These are phyloP conservation scores for Termitomyces bulborhizus DNA, from an alignment of 768 basidiomycete genomes.

Conservation along the genomic window DNA sequence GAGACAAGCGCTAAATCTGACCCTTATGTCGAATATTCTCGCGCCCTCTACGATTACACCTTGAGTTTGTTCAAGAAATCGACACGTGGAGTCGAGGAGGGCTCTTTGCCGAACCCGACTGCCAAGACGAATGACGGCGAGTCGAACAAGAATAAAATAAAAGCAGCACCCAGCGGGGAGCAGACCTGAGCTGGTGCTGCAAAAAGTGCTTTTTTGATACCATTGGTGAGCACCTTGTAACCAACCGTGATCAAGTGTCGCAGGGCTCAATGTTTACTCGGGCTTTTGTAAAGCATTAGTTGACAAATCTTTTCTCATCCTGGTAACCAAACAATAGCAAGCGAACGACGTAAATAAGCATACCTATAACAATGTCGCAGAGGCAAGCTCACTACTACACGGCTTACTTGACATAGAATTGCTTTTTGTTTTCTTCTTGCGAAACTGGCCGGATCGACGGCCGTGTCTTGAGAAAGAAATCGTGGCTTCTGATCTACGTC, in stretches of 20 bases:
- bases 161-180: background rate
- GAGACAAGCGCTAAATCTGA: constrained; percentile 21
- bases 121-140: background rate
- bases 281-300: background rate
- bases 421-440: no score
- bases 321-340: background rate
- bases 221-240: background rate
- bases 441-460: no score
- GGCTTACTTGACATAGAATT: background rate
- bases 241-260: background rate
- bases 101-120: constrained; percentile 1
- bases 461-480: no score
- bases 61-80: constrained; percentile 64
- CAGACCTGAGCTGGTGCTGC: background rate
- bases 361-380: background rate
- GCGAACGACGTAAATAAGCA: background rate
- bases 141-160: constrained; percentile 1
- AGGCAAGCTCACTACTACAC: background rate
- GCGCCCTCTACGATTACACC: constrained; percentile 62
- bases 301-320: background rate
- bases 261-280: background rate
- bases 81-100: constrained; percentile 49
- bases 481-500: background rate
- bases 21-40: constrained; percentile 51
- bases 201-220: background rate